Evolutionary conservation across 306 rosid species (phyloP).

Genomic region (Luffa acutangula): DNA sequence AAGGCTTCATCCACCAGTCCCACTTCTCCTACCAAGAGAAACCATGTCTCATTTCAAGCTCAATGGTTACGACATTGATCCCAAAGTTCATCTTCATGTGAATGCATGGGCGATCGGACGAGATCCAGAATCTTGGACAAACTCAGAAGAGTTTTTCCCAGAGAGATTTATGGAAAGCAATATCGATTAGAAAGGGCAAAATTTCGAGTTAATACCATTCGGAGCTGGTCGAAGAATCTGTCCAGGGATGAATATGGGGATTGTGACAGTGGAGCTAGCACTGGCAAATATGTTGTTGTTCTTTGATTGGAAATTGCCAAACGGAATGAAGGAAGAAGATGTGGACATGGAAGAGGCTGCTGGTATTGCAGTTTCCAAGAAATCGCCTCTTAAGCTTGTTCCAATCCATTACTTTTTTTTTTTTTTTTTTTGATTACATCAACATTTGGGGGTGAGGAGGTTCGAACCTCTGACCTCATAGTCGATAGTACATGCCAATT

Average conservation of each 20-base stretch:
- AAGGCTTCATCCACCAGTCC: constrained; percentile 21
- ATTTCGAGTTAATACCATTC: neutral
- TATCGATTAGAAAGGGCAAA: constrained; percentile 14
- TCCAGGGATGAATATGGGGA: neutral
- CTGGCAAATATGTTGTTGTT: neutral
- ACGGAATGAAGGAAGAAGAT: neutral
- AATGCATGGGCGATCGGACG: constrained; percentile 29
- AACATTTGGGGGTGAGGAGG: no score
- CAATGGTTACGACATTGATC: constrained; percentile 18
- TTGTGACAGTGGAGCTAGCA: neutral
- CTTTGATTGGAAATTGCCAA: neutral
- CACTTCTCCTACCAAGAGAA: constrained; percentile 15
- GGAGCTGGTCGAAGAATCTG: constrained; percentile 10
- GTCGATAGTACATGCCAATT: no score
- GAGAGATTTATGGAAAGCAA: constrained; percentile 14
- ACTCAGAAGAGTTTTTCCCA: constrained; percentile 1
- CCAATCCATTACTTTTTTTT: neutral
- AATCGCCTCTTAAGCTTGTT: neutral
- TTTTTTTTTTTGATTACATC: no score
- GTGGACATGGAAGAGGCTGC: neutral
- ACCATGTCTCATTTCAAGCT: constrained; percentile 7
- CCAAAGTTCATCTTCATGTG: constrained; percentile 2
- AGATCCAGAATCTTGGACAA: constrained; percentile 10
- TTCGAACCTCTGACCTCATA: no score
- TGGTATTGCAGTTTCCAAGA: neutral